These are phyloP conservation scores for Amylocarpus encephaloides DNA, from an alignment of 2,329 filamentous ascomycete genomes.

Conservation along the genomic window DNA sequence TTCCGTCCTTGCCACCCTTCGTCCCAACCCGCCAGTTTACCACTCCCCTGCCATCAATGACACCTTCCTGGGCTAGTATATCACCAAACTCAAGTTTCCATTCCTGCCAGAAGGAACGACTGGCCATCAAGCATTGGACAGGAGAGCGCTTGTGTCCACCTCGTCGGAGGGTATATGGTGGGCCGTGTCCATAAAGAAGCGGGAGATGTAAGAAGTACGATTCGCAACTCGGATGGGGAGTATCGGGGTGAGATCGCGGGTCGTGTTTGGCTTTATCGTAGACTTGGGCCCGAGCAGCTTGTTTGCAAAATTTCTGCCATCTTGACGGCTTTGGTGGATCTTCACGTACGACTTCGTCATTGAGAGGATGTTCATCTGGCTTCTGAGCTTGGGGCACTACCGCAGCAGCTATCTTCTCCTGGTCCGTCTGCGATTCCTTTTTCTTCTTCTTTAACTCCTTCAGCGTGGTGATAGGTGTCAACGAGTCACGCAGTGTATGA, in stretches of 20 bases:
- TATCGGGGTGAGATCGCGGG: slow-evolving; percentile 6
- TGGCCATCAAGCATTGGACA: slow-evolving; percentile 5
- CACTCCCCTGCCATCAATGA: slow-evolving; percentile 14
- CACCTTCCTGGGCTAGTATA: slow-evolving; percentile 10
- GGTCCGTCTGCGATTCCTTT: too few species aligned
- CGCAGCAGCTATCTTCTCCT: not conserved
- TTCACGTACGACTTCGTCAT: not conserved
- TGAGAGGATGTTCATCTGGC: not conserved
- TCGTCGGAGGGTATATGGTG: slow-evolving; percentile 12
- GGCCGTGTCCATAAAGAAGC: slow-evolving; percentile 7
- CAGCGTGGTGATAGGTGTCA: slow-evolving; percentile 1
- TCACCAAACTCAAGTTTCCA: slow-evolving; percentile 16
- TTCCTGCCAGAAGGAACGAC: slow-evolving; percentile 1
- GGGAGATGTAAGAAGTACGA: slow-evolving; percentile 16
- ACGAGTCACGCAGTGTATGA: slow-evolving; percentile 12
- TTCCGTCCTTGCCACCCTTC: slow-evolving; percentile 11
- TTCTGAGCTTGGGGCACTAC: not conserved
- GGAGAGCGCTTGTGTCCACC: slow-evolving; percentile 9
- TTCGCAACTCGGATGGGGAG: not conserved
- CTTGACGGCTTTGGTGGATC: not conserved
- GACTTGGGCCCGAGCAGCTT: slow-evolving; percentile 6
- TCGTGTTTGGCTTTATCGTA: slow-evolving; percentile 11
- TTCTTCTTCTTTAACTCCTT: not conserved
- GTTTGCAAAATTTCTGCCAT: not conserved
- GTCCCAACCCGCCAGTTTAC: slow-evolving; percentile 12